Evolutionary conservation across 139 green algal genomes (phyloP).

Genomic region (Ostreobium quekettii): DNA sequence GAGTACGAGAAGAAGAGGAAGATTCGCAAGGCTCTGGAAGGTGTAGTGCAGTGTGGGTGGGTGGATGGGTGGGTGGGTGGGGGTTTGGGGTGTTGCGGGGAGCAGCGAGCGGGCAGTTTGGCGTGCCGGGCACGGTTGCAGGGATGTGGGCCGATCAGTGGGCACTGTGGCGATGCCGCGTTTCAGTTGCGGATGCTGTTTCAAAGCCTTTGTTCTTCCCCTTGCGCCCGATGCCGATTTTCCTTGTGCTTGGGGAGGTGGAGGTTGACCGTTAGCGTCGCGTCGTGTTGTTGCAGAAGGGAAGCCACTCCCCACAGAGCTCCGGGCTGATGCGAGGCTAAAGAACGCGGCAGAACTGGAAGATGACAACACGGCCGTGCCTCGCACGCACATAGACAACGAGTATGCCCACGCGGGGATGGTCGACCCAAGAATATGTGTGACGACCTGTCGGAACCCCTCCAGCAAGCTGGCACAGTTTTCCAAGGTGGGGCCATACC

Average conservation of each 20-base stretch:
- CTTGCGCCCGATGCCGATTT: too few relatives aligned
- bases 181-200: too few relatives aligned
- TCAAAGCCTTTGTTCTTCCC: too few relatives aligned
- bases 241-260: too few relatives aligned
- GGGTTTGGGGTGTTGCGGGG: too few relatives aligned
- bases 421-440: conserved; percentile 72
- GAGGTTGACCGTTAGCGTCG: background rate
- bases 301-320: conserved; percentile 92
- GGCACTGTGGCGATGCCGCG: too few relatives aligned
- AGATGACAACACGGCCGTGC: conserved; percentile 91
- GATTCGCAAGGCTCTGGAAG: conserved; percentile 76
- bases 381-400: conserved; percentile 84
- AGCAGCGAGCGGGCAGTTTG: too few relatives aligned
- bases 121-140: too few relatives aligned
- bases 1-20: conserved; percentile 92
- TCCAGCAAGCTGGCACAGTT: conserved; percentile 84
- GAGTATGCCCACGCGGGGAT: conserved; percentile 89
- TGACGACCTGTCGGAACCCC: conserved; percentile 92
- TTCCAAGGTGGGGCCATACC: conserved; percentile 66
- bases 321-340: conserved; percentile 74
- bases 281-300: conserved; percentile 64
- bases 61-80: too few relatives aligned
- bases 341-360: conserved; percentile 81
- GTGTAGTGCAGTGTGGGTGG: too few relatives aligned
- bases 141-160: too few relatives aligned